Evolutionary conservation across 805 yeast species (phyloP), one percentile per base, ranked within the genome.

Genomic region (Kluyveromyces siamensis): DNA sequence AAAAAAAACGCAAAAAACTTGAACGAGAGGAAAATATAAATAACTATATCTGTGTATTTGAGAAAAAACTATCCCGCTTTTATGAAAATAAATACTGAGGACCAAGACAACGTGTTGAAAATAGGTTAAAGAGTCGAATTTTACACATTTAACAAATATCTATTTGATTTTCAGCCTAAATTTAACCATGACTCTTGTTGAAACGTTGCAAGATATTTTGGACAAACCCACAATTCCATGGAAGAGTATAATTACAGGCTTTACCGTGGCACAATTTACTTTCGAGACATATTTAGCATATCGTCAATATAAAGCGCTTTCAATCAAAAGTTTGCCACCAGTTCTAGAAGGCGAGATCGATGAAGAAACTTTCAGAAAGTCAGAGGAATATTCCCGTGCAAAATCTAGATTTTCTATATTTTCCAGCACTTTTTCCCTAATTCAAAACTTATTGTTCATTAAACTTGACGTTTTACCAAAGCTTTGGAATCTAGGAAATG

Each of bases 371-470:
- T 86, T 86, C 56, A 72, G 73, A 49, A 84, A 87, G 63, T 79
- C 95, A 1, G 88, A 86, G 59, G 77, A 74, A 27, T 93, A 91
- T 64, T 80, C 91, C 2, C 70, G 83, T 27, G 86, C 96, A 14
- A 90, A 90, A 65, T 77, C 88, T 47, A 72, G 72, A 55, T 87
- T 88, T 62, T 74, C 83, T 1, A 71, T 87, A 44, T 65, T 84
- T 46, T 65, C 77, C 27, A 76, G 79, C 27, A 55, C 77, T 13
- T 75, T 73, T 58, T 67, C 75, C 4, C 68, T 83, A 40, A 55
- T 76, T 13, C 78, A 83, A 61, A 84, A 83, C 58, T 58, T 82
- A 40, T 74, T 74, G 8, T 69, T 80, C 50, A 72, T 85, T 59
- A 72, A 80, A 52, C 79, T 61, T 54, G 85, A 88, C 58, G 47